A percentile compares a stretch with the other conserved stretches of the same genome.
Conservation (phyloP, 371 early-diverging fungal genomes). For the Rhizopus arrhizus region DNA sequence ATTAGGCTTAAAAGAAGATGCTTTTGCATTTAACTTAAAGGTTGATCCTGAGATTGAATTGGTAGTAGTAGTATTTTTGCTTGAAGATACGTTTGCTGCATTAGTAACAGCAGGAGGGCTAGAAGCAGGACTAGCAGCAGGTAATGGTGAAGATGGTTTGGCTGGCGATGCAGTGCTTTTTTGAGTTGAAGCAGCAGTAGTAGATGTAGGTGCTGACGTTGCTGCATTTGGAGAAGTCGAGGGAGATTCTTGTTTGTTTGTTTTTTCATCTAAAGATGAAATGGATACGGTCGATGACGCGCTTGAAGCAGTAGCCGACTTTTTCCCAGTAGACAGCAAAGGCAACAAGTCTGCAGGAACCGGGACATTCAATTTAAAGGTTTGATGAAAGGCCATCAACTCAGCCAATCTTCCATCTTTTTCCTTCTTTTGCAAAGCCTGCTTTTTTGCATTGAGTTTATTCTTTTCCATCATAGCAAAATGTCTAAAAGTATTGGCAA, state of each 20-base stretch:
- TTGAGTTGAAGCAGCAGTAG: conserved; percentile 1
- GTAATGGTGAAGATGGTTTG: background rate
- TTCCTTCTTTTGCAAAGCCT: conserved; percentile 70
- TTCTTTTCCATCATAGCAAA: conserved; percentile 81
- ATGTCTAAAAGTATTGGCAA: conserved; percentile 64
- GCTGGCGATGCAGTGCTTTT: background rate
- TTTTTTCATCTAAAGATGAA: conserved; percentile 4
- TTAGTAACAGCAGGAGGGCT: conserved; percentile 11
- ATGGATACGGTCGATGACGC: background rate
- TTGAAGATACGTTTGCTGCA: conserved; percentile 8
- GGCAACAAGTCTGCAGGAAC: conserved; percentile 76
- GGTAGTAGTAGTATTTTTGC: conserved; percentile 19
- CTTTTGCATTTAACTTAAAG: conserved; percentile 86
- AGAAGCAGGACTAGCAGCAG: conserved; percentile 4
- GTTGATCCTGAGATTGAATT: conserved; percentile 28
- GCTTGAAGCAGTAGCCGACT: conserved; percentile 9
- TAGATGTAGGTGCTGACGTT: background rate
- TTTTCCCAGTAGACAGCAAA: conserved; percentile 64
- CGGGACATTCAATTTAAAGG: conserved; percentile 74
- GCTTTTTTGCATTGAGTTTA: conserved; percentile 77
- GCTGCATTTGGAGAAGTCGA: conserved; percentile 2
- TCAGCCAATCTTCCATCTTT: conserved; percentile 80
- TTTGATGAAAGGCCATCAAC: conserved; percentile 76
- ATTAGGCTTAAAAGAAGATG: conserved; percentile 87
- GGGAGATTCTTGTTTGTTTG: conserved; percentile 1